Percentiles rank a stretch among this genome's conserved stretches.
These are phyloP conservation scores for Globisporangium parvum DNA, from an alignment of 352 stramenopile species.

Conservation along the genomic window DNA sequence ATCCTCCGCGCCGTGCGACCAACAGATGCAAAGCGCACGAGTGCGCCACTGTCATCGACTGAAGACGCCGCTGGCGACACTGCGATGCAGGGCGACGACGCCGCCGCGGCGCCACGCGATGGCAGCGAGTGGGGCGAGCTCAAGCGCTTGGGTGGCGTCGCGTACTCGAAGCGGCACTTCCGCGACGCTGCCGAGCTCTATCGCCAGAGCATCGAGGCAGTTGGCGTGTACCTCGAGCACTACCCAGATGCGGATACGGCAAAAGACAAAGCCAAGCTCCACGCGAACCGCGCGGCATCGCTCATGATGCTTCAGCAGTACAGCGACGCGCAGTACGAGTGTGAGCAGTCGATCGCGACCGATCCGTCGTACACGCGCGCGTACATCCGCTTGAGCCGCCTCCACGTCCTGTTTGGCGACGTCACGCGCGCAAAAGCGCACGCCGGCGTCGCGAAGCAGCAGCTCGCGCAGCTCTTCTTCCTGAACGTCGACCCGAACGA, in stretches of 20 bases:
- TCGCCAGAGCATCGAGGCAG: conserved; percentile 40
- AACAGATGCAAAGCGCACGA: background rate
- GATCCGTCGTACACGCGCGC: conserved; percentile 69
- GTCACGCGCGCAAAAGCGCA: conserved; percentile 44
- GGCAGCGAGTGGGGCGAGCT: conserved; percentile 52
- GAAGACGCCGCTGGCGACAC: conserved; percentile 9
- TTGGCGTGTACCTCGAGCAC: conserved; percentile 34
- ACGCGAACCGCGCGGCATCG: conserved; percentile 70
- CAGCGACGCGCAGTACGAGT: conserved; percentile 64
- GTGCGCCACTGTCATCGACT: background rate
- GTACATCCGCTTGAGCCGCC: conserved; percentile 61
- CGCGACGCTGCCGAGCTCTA: conserved; percentile 53
- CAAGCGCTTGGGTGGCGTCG: conserved; percentile 48
- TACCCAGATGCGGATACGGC: conserved; percentile 27
- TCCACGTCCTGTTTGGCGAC: conserved; percentile 67
- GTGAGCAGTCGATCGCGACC: conserved; percentile 46
- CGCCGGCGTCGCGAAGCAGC: conserved; percentile 33
- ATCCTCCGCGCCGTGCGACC: conserved; percentile 12
- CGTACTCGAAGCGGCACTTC: conserved; percentile 37
- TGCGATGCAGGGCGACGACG: conserved; percentile 22
- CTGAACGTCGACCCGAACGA: conserved; percentile 30
- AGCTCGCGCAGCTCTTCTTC: conserved; percentile 24
- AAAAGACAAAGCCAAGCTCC: conserved; percentile 77
- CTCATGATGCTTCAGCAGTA: conserved; percentile 79
- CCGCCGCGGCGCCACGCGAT: conserved; percentile 18